These are phyloP conservation scores for Anisodus tanguticus DNA, from an alignment of 257 asterid species.

Conservation along the genomic window DNA sequence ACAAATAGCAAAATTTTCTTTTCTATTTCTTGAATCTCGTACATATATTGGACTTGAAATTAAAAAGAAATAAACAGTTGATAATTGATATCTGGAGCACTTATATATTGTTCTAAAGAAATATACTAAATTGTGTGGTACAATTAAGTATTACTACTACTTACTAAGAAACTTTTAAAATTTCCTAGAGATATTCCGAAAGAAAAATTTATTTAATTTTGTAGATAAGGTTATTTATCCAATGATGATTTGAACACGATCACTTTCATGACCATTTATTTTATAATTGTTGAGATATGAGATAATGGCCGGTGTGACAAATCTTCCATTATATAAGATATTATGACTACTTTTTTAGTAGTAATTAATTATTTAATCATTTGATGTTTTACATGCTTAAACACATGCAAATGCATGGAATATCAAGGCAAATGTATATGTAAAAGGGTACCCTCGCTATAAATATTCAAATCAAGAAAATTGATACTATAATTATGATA, in stretches of 20 bases:
- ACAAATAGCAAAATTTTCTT: background rate
- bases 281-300: constrained; percentile 8
- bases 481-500: background rate
- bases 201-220: background rate
- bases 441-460: no score
- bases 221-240: constrained; percentile 15
- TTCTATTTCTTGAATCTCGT: no score
- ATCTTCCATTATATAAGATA: background rate
- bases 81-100: background rate
- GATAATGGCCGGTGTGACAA: constrained; percentile 16
- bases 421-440: background rate
- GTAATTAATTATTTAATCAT: no score
- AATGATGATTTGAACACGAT: background rate
- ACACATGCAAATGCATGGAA: constrained; percentile 8
- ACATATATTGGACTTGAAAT: no score
- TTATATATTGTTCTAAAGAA: background rate
- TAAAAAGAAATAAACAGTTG: background rate
- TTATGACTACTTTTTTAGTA: background rate
- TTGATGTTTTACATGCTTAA: constrained; percentile 2
- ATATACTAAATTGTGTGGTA: no score
- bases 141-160: no score
- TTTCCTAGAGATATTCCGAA: background rate
- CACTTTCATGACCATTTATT: background rate
- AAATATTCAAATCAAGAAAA: background rate
- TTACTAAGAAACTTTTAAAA: background rate